These are phyloP conservation scores for Termitomyces sp. DNA, from an alignment of 768 basidiomycete genomes.

Conservation along the genomic window DNA sequence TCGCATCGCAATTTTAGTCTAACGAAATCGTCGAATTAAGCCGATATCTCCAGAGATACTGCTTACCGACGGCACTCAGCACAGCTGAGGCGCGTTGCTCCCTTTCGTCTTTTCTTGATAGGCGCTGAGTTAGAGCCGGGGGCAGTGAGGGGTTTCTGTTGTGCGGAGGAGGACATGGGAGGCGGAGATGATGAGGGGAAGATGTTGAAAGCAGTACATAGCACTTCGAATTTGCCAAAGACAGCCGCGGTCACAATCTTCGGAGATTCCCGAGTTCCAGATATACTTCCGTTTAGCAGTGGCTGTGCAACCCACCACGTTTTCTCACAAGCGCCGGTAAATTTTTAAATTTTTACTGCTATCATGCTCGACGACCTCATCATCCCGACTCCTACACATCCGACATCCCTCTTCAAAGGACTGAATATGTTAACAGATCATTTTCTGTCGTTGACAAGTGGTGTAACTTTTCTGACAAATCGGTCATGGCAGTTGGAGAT, in stretches of 20 bases:
- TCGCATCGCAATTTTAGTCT: constrained; percentile 76
- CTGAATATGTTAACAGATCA: neutral
- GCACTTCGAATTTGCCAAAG: constrained; percentile 5
- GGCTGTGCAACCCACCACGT: constrained; percentile 9
- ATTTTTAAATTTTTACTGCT: neutral
- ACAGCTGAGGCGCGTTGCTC: constrained; percentile 75
- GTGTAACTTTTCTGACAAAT: constrained; percentile 12
- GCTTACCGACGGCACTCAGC: constrained; percentile 76
- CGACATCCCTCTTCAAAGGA: neutral
- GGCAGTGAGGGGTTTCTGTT: constrained; percentile 28
- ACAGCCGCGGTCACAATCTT: constrained; percentile 14
- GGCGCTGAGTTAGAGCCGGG: constrained; percentile 27
- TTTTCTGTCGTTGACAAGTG: neutral
- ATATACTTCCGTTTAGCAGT: constrained; percentile 21
- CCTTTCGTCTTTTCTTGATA: constrained; percentile 62
- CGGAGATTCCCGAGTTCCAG: constrained; percentile 20
- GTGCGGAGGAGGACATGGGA: constrained; percentile 35
- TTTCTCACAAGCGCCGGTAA: neutral
- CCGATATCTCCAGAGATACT: constrained; percentile 8
- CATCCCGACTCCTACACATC: neutral
- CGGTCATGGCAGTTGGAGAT: constrained; percentile 6
- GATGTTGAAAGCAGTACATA: constrained; percentile 2
- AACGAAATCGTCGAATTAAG: constrained; percentile 6
- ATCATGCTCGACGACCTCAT: neutral
- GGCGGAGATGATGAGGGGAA: constrained; percentile 22